A percentile compares a stretch with the other conserved stretches of the same genome.
phyloP scores from a whole-genome alignment of 2,329 filamentous ascomycete genomes.

The Graphilbum ipis-grandicollis region DNA sequence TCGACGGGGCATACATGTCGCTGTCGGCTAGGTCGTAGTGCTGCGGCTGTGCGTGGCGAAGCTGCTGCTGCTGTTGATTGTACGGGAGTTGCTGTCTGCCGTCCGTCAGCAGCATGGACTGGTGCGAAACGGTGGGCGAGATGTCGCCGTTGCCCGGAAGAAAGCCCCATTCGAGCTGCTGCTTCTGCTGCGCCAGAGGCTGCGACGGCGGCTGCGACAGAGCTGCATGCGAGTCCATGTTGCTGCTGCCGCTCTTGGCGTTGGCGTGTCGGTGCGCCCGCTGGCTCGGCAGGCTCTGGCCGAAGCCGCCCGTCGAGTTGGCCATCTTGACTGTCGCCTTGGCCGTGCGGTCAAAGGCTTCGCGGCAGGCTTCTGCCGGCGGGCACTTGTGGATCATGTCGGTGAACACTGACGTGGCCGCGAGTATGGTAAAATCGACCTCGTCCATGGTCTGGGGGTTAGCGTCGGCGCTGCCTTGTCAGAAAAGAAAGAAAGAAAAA shows the following conservation, averaged over 20 bases:
- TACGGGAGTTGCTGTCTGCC: neutral
- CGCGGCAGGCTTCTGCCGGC: conserved; percentile 81
- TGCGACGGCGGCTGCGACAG: too few species aligned
- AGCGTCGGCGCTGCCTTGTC: too few species aligned
- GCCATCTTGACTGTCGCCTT: conserved; percentile 95
- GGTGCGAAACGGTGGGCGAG: conserved; percentile 7
- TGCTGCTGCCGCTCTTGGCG: conserved; percentile 9
- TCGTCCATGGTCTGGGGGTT: conserved; percentile 68
- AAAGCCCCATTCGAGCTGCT: conserved; percentile 8
- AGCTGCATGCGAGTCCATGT: too few species aligned
- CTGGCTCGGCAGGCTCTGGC: conserved; percentile 17
- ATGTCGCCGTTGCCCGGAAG: conserved; percentile 3
- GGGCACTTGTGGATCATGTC: conserved; percentile 91
- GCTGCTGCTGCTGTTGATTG: neutral
- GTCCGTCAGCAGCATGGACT: neutral
- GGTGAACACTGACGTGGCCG: conserved; percentile 78
- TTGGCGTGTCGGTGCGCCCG: conserved; percentile 12
- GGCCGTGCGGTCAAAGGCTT: conserved; percentile 88
- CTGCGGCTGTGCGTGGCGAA: conserved; percentile 6
- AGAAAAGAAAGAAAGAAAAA: neutral
- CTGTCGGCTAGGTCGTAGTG: neutral
- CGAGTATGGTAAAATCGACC: conserved; percentile 91
- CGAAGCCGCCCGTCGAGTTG: conserved; percentile 71
- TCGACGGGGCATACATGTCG: neutral
- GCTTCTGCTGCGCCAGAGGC: conserved; percentile 3